Base-by-base conservation (phyloP, 1,139 yeast species). In the Debaryomyces coudertii region DNA sequence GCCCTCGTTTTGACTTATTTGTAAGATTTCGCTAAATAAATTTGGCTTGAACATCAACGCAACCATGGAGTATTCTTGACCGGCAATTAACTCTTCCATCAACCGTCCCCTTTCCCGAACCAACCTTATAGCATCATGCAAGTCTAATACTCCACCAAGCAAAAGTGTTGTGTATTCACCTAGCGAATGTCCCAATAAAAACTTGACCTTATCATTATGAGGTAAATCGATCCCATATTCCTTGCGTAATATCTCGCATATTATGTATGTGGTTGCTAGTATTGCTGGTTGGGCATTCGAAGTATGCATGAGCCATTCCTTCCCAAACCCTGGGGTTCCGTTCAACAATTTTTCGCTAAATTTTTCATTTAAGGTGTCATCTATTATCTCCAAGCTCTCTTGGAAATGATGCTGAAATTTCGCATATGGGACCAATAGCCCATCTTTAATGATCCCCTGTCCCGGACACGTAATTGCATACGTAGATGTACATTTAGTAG, bases 211-310 rank as follows among this genome's bases (percentile, higher is more conserved):
- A 11, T 65, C 56, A 11, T 57, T 49, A 14, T 43, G 48, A 7
- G 61, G 56, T 24, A 72, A 51, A 47, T 60, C 61, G 24, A 62
- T 40, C 5, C 60, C 66, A 44, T 55, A 57, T 5, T 55, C 52
- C n/a, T 58, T 49, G 36, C 61, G 53, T 33, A 75, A 48, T 2
- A 73, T 53, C 42, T 66, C 57, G 48, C 62, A 57, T 12, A 73
- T 63, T 7, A 77, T 63, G 48, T 66, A 69, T 2, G 83, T 71
- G 6, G 82, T 65, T 2, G 80, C 68, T 35, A 83, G 62, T 15
- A 83, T 78, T 28, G 85, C 80, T 1, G 87, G 87, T 63, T 83
- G 88, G 12, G 87, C 85, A 56, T 79, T 74, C 38, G 77, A 62
- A 1, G 87, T 81, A 16, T 60, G 55, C 62, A 52, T 36, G 20